Evolutionary conservation across 2,329 filamentous ascomycete species (phyloP), one percentile per base, ranked within the genome.

Genomic region (Curvularia lunata): DNA sequence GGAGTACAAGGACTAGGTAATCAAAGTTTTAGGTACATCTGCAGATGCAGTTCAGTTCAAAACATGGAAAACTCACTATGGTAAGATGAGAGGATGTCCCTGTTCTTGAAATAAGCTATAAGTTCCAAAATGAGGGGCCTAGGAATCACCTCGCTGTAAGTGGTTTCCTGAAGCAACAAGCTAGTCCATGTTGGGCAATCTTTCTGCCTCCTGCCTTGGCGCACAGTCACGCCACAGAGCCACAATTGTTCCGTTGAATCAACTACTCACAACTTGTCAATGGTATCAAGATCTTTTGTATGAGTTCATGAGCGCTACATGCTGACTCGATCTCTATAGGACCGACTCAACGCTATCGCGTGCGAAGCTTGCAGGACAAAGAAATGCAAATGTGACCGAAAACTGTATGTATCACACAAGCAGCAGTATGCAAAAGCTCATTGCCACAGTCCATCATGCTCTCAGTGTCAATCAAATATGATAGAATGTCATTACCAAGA

Each of bases 301-400:
- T 34, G 13, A 7, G 18, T 32, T 8, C 6, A 4, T 8, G 27
- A 23, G 27, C 1, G 5, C 9, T 4, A 5, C n/a, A 25, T 28
- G 3, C 34, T 49, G 9, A 49, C 23, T 40, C 4, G 2, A 37
- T 30, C 7, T 13, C 2, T 19, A 19, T 21, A 55, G 47, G 47
- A 48, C 6, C 51, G 46, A 19, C 12, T 69, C 1, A 69, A 71
- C 42, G 51, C 65, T 1, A 70, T 71, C 27, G 68, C 69, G 9
- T 71, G 68, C 56, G 69, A 71, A 27, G 60, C 61, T 19, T 71
- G 69, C 52, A 66, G 69, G 21, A 56, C 67, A 34, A 71, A 67
- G 48, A 70, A 71, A 43, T 69, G 66, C 58, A 70, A 64, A 62
- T 71, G 69, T 43, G 69, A 71, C 47, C 65, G 69, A 9, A 68